Percentiles rank a stretch among this genome's conserved stretches.
Conservation (phyloP, 73 alveolate species). For the Symbiodinium pilosum region DNA sequence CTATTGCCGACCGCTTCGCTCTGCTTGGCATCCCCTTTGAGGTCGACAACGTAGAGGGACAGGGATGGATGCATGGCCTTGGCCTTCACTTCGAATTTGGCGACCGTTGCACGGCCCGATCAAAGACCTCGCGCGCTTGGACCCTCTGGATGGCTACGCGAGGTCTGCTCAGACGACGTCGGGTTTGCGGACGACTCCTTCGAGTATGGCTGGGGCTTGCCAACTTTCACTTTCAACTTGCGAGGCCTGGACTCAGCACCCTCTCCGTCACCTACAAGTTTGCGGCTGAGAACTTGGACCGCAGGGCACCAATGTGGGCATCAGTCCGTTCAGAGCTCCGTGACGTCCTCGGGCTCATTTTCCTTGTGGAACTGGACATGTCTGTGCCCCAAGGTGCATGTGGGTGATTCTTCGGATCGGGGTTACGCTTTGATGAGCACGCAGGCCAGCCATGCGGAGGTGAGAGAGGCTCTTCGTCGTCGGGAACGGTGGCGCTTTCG, state of each 20-base stretch:
- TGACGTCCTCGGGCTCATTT: neutral
- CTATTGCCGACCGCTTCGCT: neutral
- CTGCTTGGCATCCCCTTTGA: no score
- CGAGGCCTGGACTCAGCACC: neutral
- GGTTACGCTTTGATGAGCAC: neutral
- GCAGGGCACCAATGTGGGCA: neutral
- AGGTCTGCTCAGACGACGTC: neutral
- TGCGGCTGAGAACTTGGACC: neutral
- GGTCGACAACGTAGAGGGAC: neutral
- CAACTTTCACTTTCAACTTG: neutral
- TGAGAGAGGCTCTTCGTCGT: neutral
- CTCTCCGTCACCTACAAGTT: neutral
- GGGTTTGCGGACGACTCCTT: neutral
- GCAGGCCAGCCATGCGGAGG: neutral
- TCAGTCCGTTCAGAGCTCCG: neutral
- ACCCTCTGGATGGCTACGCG: neutral
- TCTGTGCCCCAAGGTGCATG: neutral
- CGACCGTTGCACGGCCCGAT: neutral
- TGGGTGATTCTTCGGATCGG: neutral
- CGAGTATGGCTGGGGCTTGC: neutral
- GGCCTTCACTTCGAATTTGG: neutral
- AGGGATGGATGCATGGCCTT: neutral
- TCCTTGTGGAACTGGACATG: neutral
- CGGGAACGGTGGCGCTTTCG: constrained; percentile 12
- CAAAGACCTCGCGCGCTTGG: constrained; percentile 1